Percentiles rank a stretch among this genome's conserved stretches.
Conservation (phyloP, 2,329 filamentous ascomycete genomes). For the Trichoderma gracile region DNA sequence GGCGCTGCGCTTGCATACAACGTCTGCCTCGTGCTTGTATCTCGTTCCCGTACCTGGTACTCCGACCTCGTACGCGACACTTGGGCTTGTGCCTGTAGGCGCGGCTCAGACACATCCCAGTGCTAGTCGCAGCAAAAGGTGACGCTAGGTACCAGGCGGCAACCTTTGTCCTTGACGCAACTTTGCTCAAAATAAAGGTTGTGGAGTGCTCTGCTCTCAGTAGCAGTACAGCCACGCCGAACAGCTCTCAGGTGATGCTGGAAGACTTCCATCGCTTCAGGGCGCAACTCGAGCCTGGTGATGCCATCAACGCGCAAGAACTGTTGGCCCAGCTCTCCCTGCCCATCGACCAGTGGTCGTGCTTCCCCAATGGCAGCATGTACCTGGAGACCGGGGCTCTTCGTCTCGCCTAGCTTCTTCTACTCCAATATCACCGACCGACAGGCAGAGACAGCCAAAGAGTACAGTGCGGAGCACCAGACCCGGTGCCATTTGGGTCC, state of each 20-base stretch:
- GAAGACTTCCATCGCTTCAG: neutral
- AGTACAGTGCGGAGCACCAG: conserved; percentile 10
- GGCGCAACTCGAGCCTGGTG: neutral
- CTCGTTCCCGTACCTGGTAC: neutral
- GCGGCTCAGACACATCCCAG: conserved; percentile 1
- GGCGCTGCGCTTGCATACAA: conserved; percentile 6
- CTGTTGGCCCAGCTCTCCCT: neutral
- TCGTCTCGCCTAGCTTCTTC: conserved; percentile 14
- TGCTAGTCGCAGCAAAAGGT: neutral
- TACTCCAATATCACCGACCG: conserved; percentile 14
- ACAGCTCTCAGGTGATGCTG: neutral
- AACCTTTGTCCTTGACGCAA: conserved; percentile 13
- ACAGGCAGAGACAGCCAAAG: too few relatives aligned
- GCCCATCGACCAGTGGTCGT: conserved; percentile 6
- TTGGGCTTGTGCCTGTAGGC: conserved; percentile 4
- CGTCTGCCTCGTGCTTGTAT: conserved; percentile 15
- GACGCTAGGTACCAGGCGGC: conserved; percentile 6
- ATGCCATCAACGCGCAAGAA: neutral
- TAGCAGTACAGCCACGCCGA: neutral
- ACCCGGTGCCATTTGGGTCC: conserved; percentile 27
- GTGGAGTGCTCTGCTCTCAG: conserved; percentile 1
- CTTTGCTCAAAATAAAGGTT: conserved; percentile 23
- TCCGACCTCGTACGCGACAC: neutral
- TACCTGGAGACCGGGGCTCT: neutral
- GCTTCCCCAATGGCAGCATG: neutral